Base-by-base conservation (phyloP, 306 rosid species). In the Carpinus viminea region DNA sequence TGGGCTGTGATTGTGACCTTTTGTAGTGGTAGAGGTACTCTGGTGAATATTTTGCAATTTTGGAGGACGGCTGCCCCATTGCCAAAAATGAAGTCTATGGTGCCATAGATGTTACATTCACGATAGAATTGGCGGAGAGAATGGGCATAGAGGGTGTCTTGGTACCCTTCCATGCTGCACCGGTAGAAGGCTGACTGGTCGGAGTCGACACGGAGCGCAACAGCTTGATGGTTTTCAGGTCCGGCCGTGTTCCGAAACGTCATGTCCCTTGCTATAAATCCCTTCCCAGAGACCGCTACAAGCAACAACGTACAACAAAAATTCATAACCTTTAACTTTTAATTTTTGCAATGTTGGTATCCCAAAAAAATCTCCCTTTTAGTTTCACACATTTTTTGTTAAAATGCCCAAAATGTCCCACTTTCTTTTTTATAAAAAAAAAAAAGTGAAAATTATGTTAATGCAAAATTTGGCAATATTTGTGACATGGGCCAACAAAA, bases 81-180 rank as follows among this genome's bases (percentile, higher is more conserved):
- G 56, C 98, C 98, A 53, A 93, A 93, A 28, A 93, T 91, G 88
- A 89, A 93, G 83, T 93, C 98, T 78, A 93, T 88, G 75, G 96
- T 93, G 46, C 98, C 96, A 11, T 89, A 89, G 65, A 93, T 87
- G 53, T 84, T 86, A 2, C 98, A 93, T 60, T 93, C 98, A 0
- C 96, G 84, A 76, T 88, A 93, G 81, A 93, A 93, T 41, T 93
- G 98, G 38, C 97, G 78, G 28, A 92, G 87, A 0, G 96, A 90
- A 70, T 92, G 97, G 0, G 92, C 96, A 26, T 92, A 90, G n/a
- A 92, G 92, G 0, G 97, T 92, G 85, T 92, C 97, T 76, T 92
- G 97, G 87, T 87, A 41, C 5, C 97, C 96, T 82, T 93, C 98
- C 8, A 93, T n/a, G 78, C 98, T 89, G 74, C 94, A 89, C 71